These are phyloP conservation scores for Lactifluus hygrophoroides DNA, from an alignment of 768 basidiomycete genomes.

Conservation along the genomic window DNA sequence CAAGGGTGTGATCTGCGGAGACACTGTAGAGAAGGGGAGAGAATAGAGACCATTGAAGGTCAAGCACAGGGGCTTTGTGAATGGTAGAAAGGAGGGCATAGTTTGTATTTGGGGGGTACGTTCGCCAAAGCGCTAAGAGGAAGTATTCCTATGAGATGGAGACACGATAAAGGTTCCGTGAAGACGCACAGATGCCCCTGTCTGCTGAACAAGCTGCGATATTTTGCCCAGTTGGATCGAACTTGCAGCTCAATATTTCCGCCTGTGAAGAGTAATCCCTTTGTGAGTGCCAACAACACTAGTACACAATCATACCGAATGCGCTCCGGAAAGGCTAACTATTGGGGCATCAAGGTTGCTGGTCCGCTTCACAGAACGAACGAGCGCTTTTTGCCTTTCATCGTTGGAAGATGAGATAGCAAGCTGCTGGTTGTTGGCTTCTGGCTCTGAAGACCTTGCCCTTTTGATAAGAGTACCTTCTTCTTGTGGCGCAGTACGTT, in stretches of 20 bases:
- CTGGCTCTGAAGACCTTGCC: constrained; percentile 39
- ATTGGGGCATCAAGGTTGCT: constrained; percentile 91
- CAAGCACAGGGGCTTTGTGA: constrained; percentile 86
- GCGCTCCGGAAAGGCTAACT: constrained; percentile 80
- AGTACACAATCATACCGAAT: constrained; percentile 51
- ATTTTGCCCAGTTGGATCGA: constrained; percentile 90
- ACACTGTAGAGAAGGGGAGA: constrained; percentile 71
- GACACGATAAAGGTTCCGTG: background rate
- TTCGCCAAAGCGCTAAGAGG: constrained; percentile 72
- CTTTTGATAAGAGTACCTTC: constrained; percentile 55
- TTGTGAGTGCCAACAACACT: background rate
- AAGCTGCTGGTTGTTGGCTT: constrained; percentile 50
- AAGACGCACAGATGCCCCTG: constrained; percentile 73
- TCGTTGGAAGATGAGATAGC: constrained; percentile 69
- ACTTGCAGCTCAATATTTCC: constrained; percentile 87
- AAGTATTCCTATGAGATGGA: background rate
- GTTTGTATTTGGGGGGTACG: constrained; percentile 88
- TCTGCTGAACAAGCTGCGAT: constrained; percentile 91
- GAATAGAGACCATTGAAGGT: constrained; percentile 83
- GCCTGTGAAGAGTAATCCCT: constrained; percentile 34
- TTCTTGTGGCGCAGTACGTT: constrained; percentile 52
- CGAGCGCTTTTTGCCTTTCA: constrained; percentile 66
- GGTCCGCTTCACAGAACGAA: constrained; percentile 85
- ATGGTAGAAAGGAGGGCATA: constrained; percentile 77
- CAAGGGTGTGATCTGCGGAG: constrained; percentile 81